A percentile compares a stretch with the other conserved stretches of the same genome.
phyloP scores from a whole-genome alignment of 202 grass and related monocot species.

The Digitaria exilis region DNA sequence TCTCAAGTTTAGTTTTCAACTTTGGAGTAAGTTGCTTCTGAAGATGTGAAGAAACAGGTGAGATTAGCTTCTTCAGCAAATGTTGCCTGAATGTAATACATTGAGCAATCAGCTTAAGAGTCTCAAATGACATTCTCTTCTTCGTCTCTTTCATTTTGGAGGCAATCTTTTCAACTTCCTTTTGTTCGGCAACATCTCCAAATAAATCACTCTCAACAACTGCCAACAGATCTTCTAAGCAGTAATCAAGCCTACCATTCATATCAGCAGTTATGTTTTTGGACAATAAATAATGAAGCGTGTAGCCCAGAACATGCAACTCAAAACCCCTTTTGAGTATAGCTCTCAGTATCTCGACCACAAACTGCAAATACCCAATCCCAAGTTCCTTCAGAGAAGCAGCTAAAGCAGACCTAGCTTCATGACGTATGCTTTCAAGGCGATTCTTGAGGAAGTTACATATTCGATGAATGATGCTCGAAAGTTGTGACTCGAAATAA shows the following conservation, averaged over 20 bases:
- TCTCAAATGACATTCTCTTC: constrained; percentile 93
- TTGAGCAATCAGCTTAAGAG: constrained; percentile 79
- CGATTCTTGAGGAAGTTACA: constrained; percentile 92
- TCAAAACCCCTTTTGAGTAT: constrained; percentile 97
- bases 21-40: constrained; percentile 76
- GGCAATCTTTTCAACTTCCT: constrained; percentile 96
- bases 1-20: constrained; percentile 68
- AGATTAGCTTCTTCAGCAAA: constrained; percentile 76
- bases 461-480: constrained; percentile 79
- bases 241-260: constrained; percentile 78
- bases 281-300: constrained; percentile 77
- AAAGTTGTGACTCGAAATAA: constrained; percentile 85
- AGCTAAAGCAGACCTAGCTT: constrained; percentile 85
- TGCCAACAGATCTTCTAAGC: constrained; percentile 80
- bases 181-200: constrained; percentile 91
- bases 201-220: constrained; percentile 80
- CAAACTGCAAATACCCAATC: constrained; percentile 79
- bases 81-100: constrained; percentile 81
- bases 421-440: constrained; percentile 84
- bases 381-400: constrained; percentile 94
- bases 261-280: constrained; percentile 55
- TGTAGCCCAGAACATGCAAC: constrained; percentile 93
- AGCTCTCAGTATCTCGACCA: constrained; percentile 82
- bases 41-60: constrained; percentile 63
- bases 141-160: constrained; percentile 99